phyloP scores from a whole-genome alignment of 208 protist species.

The Trichomonas vaginalis region DNA sequence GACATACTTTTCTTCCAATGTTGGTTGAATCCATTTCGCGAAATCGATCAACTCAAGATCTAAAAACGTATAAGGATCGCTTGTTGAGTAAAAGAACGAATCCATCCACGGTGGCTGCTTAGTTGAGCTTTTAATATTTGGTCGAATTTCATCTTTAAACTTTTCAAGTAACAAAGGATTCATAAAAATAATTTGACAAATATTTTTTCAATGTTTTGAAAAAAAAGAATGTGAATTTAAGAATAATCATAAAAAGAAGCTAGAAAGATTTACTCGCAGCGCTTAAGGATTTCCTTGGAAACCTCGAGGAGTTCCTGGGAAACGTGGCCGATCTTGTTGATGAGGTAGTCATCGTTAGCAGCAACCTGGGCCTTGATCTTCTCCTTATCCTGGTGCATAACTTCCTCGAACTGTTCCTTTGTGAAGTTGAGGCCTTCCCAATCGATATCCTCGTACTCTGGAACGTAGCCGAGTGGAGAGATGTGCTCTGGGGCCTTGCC shows the following conservation, averaged over 20 bases:
- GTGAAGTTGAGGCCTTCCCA: too few relatives aligned
- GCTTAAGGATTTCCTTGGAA: neutral
- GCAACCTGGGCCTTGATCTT: too few relatives aligned
- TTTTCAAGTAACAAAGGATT: neutral
- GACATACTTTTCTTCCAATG: neutral
- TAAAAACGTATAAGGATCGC: neutral
- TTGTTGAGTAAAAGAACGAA: neutral
- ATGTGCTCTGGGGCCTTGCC: too few relatives aligned
- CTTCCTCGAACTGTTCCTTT: too few relatives aligned
- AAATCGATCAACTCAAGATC: neutral
- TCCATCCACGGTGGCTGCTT: neutral
- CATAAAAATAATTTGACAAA: neutral
- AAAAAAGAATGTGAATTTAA: neutral
- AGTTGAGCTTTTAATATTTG: neutral
- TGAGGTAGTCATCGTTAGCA: too few relatives aligned
- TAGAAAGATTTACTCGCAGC: neutral
- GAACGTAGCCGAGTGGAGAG: too few relatives aligned
- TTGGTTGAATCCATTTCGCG: neutral
- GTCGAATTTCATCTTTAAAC: neutral
- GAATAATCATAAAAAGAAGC: neutral
- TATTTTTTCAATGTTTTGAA: neutral
- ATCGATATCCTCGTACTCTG: too few relatives aligned
- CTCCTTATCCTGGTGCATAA: too few relatives aligned
- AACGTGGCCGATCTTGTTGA: too few relatives aligned
- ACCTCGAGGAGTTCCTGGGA: neutral